A percentile compares a stretch with the other conserved stretches of the same genome.
Conservation (phyloP, 495 filamentous ascomycete species). For the Jackrogersella minutella region DNA sequence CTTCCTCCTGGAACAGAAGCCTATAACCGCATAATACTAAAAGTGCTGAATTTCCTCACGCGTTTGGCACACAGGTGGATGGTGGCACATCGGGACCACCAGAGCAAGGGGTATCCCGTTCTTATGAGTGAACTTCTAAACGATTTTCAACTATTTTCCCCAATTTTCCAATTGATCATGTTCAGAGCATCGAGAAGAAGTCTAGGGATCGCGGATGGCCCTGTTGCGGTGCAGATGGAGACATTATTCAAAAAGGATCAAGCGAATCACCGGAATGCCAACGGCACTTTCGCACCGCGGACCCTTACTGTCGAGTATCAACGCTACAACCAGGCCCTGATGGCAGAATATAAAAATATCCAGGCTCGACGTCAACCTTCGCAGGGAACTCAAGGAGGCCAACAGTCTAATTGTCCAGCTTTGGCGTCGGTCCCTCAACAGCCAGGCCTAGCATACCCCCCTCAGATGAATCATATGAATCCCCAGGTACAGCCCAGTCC, state of each 20-base stretch:
- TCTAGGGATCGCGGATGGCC: slow-evolving; percentile 46
- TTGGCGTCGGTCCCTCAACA: slow-evolving; percentile 3
- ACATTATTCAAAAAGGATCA: slow-evolving; percentile 50
- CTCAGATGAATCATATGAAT: slow-evolving; percentile 4
- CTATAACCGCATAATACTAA: slow-evolving; percentile 25
- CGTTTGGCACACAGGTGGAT: slow-evolving; percentile 44
- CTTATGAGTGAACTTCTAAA: slow-evolving; percentile 66
- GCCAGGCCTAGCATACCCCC: neutral
- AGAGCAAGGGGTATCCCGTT: slow-evolving; percentile 58
- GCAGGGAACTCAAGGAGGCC: neutral
- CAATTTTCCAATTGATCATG: slow-evolving; percentile 64
- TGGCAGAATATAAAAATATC: slow-evolving; percentile 10
- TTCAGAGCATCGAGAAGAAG: slow-evolving; percentile 63
- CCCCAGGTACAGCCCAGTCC: neutral
- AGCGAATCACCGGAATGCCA: slow-evolving; percentile 21
- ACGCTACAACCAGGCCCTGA: slow-evolving; percentile 21
- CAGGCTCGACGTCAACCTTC: neutral
- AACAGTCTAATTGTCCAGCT: slow-evolving; percentile 7
- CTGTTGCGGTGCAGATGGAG: slow-evolving; percentile 44
- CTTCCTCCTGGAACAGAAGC: slow-evolving; percentile 41
- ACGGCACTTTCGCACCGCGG: slow-evolving; percentile 6
- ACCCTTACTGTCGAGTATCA: slow-evolving; percentile 17
- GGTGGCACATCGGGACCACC: slow-evolving; percentile 17
- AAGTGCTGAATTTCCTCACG: slow-evolving; percentile 48
- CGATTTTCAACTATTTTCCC: slow-evolving; percentile 61